These are phyloP conservation scores for Podospora pseudocomata DNA, from an alignment of 495 filamentous ascomycete species.

Conservation along the genomic window DNA sequence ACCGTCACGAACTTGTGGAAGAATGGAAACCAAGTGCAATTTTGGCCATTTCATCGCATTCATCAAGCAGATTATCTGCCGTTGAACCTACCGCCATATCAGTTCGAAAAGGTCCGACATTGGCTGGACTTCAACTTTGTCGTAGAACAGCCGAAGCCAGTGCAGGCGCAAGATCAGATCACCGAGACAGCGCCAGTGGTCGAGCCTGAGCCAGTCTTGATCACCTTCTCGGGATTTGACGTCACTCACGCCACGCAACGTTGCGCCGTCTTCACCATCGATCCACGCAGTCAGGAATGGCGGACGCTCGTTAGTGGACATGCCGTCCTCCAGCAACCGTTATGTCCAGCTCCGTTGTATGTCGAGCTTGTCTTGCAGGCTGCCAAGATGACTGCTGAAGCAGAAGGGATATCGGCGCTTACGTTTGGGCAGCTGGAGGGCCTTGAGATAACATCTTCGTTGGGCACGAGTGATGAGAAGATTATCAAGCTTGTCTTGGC, in stretches of 20 bases:
- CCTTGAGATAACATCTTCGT: neutral
- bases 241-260: neutral
- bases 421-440: neutral
- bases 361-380: neutral
- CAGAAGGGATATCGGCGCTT: too few relatives aligned
- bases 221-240: too few relatives aligned
- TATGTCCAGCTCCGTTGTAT: neutral
- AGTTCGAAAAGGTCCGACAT: neutral
- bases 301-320: neutral
- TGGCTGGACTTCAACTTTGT: neutral
- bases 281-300: neutral
- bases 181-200: neutral
- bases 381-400: too few relatives aligned
- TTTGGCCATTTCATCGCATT: neutral
- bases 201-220: neutral
- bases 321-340: neutral
- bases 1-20: neutral
- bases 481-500: neutral
- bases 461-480: neutral
- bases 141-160: neutral
- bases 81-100: neutral
- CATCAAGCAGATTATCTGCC: neutral
- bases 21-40: neutral
- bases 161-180: neutral
- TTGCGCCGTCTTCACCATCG: neutral